Evolutionary conservation across 352 stramenopile species (phyloP).

Genomic region (Phytopythium vexans): DNA sequence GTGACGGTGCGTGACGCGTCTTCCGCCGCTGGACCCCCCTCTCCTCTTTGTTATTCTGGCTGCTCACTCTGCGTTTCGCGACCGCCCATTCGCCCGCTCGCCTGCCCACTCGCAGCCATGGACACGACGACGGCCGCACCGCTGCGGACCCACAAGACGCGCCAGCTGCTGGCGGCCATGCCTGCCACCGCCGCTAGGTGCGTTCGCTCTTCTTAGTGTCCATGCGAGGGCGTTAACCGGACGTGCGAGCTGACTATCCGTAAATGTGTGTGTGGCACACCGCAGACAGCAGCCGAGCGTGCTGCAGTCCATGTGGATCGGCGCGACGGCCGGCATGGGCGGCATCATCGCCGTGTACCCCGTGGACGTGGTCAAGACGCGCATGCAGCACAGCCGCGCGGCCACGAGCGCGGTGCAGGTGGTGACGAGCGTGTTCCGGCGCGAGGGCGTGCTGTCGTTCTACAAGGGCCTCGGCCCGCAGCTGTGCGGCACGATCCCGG

Average conservation of each 20-base stretch:
- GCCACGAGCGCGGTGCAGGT: constrained; percentile 52
- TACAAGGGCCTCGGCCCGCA: constrained; percentile 79
- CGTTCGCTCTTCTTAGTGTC: background rate
- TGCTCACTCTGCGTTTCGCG: too few species aligned
- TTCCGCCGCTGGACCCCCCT: too few species aligned
- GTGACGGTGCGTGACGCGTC: too few species aligned
- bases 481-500: constrained; percentile 67
- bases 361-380: constrained; percentile 83
- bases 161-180: constrained; percentile 24
- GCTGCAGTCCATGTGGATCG: constrained; percentile 80
- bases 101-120: constrained; percentile 9
- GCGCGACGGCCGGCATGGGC: constrained; percentile 72
- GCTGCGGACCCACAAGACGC: constrained; percentile 28
- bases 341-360: constrained; percentile 82
- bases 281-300: constrained; percentile 42
- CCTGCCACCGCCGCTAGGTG: constrained; percentile 5
- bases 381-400: constrained; percentile 75
- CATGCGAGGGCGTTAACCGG: too few species aligned
- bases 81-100: background rate
- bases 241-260: background rate
- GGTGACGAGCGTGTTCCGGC: constrained; percentile 53
- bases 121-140: constrained; percentile 25
- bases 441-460: constrained; percentile 63
- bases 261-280: background rate
- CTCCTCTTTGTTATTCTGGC: too few species aligned